phyloP scores from a whole-genome alignment of 768 basidiomycete species.

The Xerocomus spinulosus region DNA sequence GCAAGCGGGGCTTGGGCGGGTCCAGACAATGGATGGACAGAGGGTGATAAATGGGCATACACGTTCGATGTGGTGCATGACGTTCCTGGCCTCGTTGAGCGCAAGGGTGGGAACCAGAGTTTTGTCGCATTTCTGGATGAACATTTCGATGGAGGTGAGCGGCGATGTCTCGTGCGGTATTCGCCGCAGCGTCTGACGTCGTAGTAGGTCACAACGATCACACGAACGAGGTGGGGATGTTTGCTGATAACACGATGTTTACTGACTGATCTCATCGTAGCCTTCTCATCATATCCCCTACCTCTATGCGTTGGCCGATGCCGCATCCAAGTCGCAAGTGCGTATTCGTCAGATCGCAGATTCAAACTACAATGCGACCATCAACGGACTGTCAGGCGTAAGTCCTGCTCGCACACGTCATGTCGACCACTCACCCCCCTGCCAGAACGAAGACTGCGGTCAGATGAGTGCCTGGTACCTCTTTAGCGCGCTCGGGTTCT shows the following conservation, averaged over 20 bases:
- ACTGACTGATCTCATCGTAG: constrained; percentile 32
- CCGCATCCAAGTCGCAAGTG: constrained; percentile 65
- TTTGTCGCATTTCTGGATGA: constrained; percentile 68
- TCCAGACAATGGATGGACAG: constrained; percentile 70
- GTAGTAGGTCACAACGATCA: constrained; percentile 75
- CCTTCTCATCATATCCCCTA: constrained; percentile 87
- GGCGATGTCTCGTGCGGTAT: neutral
- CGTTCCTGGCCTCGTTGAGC: constrained; percentile 53
- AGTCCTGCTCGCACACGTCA: constrained; percentile 16
- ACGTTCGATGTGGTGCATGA: constrained; percentile 77
- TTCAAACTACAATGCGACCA: constrained; percentile 61
- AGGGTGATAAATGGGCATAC: constrained; percentile 77
- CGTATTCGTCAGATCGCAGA: constrained; percentile 64
- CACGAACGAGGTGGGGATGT: constrained; percentile 56
- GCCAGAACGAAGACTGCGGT: constrained; percentile 82
- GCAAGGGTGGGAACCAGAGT: constrained; percentile 57
- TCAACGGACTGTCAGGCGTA: constrained; percentile 70
- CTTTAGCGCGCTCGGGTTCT: constrained; percentile 79
- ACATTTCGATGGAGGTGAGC: constrained; percentile 45
- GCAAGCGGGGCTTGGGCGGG: constrained; percentile 70
- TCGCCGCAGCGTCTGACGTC: constrained; percentile 2
- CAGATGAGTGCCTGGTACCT: constrained; percentile 91
- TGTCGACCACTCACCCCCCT: neutral
- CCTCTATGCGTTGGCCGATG: constrained; percentile 68
- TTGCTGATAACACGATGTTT: neutral